These are phyloP conservation scores for Aegilops sharonensis DNA, from an alignment of 176 grass and related monocot genomes.

Conservation along the genomic window DNA sequence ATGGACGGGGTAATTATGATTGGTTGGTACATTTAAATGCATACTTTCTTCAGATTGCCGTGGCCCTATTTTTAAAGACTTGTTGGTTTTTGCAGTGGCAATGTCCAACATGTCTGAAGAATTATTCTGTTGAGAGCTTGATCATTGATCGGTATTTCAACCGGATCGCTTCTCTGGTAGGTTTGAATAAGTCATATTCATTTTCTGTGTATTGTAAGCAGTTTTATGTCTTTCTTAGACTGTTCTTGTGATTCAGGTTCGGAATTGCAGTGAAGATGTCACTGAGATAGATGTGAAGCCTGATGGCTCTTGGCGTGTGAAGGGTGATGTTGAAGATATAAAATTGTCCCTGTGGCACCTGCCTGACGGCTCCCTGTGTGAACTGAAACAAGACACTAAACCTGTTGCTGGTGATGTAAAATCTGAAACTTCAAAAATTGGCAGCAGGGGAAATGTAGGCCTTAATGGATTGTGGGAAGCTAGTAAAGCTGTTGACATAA, in stretches of 20 bases:
- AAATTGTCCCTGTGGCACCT: slow-evolving; percentile 76
- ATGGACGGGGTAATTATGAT: not conserved
- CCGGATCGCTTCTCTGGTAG: slow-evolving; percentile 81
- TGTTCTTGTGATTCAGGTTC: slow-evolving; percentile 47
- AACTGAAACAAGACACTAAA: slow-evolving; percentile 39
- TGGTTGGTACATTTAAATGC: not conserved
- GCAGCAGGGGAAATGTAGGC: slow-evolving; percentile 51
- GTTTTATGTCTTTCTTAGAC: slow-evolving; percentile 8
- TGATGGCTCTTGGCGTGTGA: slow-evolving; percentile 87
- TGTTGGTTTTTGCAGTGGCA: slow-evolving; percentile 77
- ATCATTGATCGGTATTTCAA: slow-evolving; percentile 93
- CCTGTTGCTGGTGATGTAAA: slow-evolving; percentile 26
- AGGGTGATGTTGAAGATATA: slow-evolving; percentile 60
- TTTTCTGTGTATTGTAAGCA: not conserved
- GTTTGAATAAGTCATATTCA: not conserved
- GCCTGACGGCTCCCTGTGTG: slow-evolving; percentile 63
- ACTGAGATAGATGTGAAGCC: slow-evolving; percentile 92
- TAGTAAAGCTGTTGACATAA: slow-evolving; percentile 52
- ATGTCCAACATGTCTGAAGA: slow-evolving; percentile 86
- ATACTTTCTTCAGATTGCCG: not conserved
- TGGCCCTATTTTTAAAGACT: not conserved
- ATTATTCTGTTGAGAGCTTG: slow-evolving; percentile 85
- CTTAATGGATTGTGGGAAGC: slow-evolving; percentile 67
- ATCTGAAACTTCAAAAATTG: slow-evolving; percentile 53
- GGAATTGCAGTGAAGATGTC: slow-evolving; percentile 76